A percentile compares a stretch with the other conserved stretches of the same genome.
Evolutionary conservation across 176 grass and related monocot genomes (phyloP).

Genomic region (Ampelocalamus luodianensis): DNA sequence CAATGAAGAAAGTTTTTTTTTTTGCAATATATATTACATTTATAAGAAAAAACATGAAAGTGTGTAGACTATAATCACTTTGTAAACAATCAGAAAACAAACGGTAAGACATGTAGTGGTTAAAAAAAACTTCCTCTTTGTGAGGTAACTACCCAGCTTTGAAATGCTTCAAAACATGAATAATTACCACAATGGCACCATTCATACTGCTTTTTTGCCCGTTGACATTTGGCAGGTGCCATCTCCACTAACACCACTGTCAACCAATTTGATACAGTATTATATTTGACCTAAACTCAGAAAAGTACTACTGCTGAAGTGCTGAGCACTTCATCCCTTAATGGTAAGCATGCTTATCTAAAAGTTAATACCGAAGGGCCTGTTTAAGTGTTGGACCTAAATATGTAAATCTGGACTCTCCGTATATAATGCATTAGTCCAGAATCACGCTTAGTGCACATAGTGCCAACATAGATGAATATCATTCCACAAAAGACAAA

Average conservation of each 20-base stretch:
- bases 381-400: neutral
- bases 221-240: conserved; percentile 41
- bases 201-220: conserved; percentile 26
- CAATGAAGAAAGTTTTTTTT: neutral
- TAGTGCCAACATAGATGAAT: too few relatives aligned
- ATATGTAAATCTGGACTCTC: too few relatives aligned
- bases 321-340: conserved; percentile 10
- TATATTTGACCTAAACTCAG: conserved; percentile 32
- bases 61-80: neutral
- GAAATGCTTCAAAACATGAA: conserved; percentile 16
- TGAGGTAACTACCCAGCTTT: neutral
- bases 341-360: conserved; percentile 34
- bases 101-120: neutral
- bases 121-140: neutral
- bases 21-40: neutral
- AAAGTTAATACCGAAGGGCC: neutral
- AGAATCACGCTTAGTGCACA: too few relatives aligned
- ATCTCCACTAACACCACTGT: conserved; percentile 38
- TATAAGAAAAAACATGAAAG: neutral
- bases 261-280: conserved; percentile 35
- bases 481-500: too few relatives aligned
- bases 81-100: neutral
- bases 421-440: too few relatives aligned
- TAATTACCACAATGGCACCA: conserved; percentile 7
- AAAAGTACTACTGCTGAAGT: conserved; percentile 24